Conservation (phyloP, 75 land plant species). For the Cryptomeria japonica region DNA sequence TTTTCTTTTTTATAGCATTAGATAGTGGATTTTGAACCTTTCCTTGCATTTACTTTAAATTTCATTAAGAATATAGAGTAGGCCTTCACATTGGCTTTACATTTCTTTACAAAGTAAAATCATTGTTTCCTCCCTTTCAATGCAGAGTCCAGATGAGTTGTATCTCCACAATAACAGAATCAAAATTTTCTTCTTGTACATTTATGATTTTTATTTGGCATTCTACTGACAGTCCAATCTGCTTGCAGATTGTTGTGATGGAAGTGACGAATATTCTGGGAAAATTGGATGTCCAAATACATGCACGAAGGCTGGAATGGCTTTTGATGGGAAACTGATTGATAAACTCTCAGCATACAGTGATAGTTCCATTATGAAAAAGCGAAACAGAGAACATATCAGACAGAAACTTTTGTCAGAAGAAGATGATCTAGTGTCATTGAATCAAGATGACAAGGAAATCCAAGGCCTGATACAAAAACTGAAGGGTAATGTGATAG, state of each 20-base stretch:
- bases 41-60: neutral
- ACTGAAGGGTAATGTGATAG: slow-evolving; percentile 37
- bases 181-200: neutral
- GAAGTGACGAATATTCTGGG: slow-evolving; percentile 87
- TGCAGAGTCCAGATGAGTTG: neutral
- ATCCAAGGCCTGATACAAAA: slow-evolving; percentile 33
- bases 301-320: slow-evolving; percentile 53
- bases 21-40: neutral
- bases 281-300: slow-evolving; percentile 55
- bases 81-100: neutral
- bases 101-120: neutral
- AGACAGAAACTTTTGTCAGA: slow-evolving; percentile 16
- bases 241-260: slow-evolving; percentile 88
- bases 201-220: neutral
- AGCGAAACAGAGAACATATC: slow-evolving; percentile 23
- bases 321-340: slow-evolving; percentile 20
- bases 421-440: slow-evolving; percentile 9
- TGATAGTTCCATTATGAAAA: slow-evolving; percentile 20
- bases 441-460: slow-evolving; percentile 22
- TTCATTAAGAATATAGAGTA: neutral
- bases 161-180: neutral
- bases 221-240: neutral
- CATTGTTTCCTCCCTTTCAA: neutral
- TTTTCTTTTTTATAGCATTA: neutral
- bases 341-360: slow-evolving; percentile 23